phyloP scores from a whole-genome alignment of 1,284 basidiomycete species.

The Coniferiporia sulphurascens region DNA sequence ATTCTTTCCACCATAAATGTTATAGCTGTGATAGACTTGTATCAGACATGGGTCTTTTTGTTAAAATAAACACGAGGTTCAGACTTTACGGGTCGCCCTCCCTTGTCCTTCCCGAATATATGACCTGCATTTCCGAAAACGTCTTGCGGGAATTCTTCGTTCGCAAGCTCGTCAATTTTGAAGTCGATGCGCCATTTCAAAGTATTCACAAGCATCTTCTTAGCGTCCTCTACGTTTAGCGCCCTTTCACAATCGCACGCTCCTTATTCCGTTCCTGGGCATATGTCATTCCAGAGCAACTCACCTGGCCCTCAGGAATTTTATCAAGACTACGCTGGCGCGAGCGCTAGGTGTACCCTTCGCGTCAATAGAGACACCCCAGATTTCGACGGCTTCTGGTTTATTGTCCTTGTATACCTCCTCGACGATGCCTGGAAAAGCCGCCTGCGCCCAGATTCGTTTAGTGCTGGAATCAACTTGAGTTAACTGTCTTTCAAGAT shows the following conservation, averaged over 20 bases:
- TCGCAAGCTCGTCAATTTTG: constrained; percentile 51
- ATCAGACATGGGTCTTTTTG: background rate
- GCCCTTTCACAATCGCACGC: constrained; percentile 35
- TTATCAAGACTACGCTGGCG: constrained; percentile 69
- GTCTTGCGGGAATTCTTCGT: constrained; percentile 60
- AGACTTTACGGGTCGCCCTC: constrained; percentile 61
- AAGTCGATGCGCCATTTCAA: constrained; percentile 72
- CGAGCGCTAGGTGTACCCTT: constrained; percentile 47
- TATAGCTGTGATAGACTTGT: constrained; percentile 44
- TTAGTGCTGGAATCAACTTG: background rate
- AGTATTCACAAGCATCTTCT: constrained; percentile 61
- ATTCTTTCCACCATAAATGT: constrained; percentile 64
- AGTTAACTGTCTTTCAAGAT: background rate
- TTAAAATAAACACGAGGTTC: constrained; percentile 5
- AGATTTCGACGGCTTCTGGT: constrained; percentile 50
- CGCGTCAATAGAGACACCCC: constrained; percentile 66
- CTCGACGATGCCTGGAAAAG: constrained; percentile 12
- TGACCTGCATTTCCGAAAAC: constrained; percentile 63
- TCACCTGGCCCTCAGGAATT: constrained; percentile 74
- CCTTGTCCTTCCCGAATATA: constrained; percentile 62
- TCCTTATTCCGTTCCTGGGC: background rate
- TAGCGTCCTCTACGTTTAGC: constrained; percentile 48
- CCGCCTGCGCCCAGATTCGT: background rate
- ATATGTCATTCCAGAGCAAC: constrained; percentile 10
- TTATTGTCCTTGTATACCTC: constrained; percentile 37